A percentile compares a stretch with the other conserved stretches of the same genome.
Evolutionary conservation across 352 stramenopile genomes (phyloP).

Genomic region (Phytophthora cryptogea): DNA sequence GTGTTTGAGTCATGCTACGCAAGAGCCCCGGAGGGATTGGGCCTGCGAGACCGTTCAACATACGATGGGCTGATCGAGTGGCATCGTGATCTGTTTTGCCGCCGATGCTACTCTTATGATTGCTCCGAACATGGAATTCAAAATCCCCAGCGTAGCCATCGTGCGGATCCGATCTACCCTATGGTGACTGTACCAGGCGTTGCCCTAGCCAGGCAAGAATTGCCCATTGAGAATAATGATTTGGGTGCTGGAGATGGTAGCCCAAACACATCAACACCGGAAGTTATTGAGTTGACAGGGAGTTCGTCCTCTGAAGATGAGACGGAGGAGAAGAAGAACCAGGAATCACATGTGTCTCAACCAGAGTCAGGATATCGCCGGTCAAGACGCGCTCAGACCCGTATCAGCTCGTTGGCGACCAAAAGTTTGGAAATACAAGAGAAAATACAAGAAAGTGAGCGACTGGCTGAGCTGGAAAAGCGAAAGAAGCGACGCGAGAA

Average conservation of each 20-base stretch:
- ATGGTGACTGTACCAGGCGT: conserved; percentile 44
- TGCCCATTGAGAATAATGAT: conserved; percentile 14
- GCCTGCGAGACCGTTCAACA: conserved; percentile 40
- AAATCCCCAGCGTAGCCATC: conserved; percentile 49
- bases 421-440: conserved; percentile 66
- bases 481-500: conserved; percentile 41
- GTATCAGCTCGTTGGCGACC: conserved; percentile 61
- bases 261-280: conserved; percentile 5
- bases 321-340: conserved; percentile 11
- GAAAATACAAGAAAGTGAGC: conserved; percentile 56
- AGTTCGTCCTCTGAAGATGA: conserved; percentile 38
- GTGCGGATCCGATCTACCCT: conserved; percentile 63
- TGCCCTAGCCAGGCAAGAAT: conserved; percentile 25
- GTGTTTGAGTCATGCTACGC: conserved; percentile 65
- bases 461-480: conserved; percentile 40
- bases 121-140: conserved; percentile 89
- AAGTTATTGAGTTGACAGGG: conserved; percentile 27
- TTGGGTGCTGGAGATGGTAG: conserved; percentile 13
- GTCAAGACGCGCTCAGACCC: conserved; percentile 66
- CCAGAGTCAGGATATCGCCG: conserved; percentile 38
- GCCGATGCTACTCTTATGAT: conserved; percentile 91
- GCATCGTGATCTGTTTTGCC: conserved; percentile 89
- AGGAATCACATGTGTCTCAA: conserved; percentile 22
- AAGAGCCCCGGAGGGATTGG: conserved; percentile 30
- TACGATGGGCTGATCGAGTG: conserved; percentile 75